Base-by-base conservation (phyloP, 139 green algal species). In the Coelastrella sp. region DNA sequence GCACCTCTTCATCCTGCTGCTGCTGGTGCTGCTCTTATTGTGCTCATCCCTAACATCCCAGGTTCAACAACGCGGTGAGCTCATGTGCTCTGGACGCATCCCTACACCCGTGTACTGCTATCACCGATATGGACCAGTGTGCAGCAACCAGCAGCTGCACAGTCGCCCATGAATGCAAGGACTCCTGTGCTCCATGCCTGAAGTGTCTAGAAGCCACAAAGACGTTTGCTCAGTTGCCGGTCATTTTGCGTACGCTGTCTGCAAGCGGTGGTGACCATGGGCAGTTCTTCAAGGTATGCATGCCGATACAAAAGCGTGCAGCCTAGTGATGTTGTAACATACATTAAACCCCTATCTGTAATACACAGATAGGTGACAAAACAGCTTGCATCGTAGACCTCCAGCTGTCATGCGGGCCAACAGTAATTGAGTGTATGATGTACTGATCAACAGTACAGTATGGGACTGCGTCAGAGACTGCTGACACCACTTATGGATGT, bases 211-310 rank as follows among this genome's bases (percentile, higher is more conserved):
- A 86, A 8, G 80, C 59, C 2, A 59, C 80, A 5, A 13, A n/a
- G n/a, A 59, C 66, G 8, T 86, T 86, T 86, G 80, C 32, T 3
- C 60, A 74, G 60, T 4, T 86, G 20, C 80, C 80, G 13, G 19
- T 13, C 8, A 73, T 85, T 14, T 17, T 85, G 56, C 23, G 76
- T 19, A 19, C 10, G 3, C 76, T 83, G 56, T 19, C 56, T 57
- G 47, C 47, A n/a, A 57, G 23, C 5, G 23, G 76, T 59, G 76
- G 76, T 23, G 76, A 83, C 32, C 58, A 83, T 57, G 58, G 1
- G 79, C 79, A 73, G 79, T 85, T 85, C 58, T 85, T 85, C 58
- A 85, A 73, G 79, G 79, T 85, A 20, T 32, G 57, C 20, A 7
- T n/a, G n/a, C n/a, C n/a, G n/a, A n/a, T n/a, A n/a, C n/a, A n/a